Evolutionary conservation across 148 eudicot species (phyloP), one percentile per base, ranked within the genome.

Genomic region (Pouteria glomerata): DNA sequence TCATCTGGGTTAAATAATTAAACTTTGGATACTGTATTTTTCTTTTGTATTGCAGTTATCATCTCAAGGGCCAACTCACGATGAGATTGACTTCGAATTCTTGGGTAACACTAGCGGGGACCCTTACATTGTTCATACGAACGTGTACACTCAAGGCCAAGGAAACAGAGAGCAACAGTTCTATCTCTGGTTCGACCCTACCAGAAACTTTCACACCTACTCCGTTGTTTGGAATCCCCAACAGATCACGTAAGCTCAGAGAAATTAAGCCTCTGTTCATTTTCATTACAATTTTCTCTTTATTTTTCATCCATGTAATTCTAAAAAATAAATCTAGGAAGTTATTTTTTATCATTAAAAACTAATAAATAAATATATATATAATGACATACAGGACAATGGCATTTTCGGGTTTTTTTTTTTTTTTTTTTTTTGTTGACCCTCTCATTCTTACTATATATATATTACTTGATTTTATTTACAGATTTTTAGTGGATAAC

Each of bases 141-240:
- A 85, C 64, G 89, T 85, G 52, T 85, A 77, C 51, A 76, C 84
- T 35, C 86, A 85, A 76, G 89, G 88, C 12, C 80, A 82, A 71
- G 89, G 89, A 1, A 70, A 70, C 15, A 70, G 89, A 27, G 84
- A 85, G 48, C 86, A 85, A 47, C 89, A 85, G 48, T 85, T 85
- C 72, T 75, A 80, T 44, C 82, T 85, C 4, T 85, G 89, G 89
- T 85, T 85, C 59, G 86, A 85, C 76, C 89, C 89, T 2, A 82
- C 84, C 1, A 76, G 31, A 47, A 80, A 82, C 70, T 85, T 82
- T 70, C 89, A 85, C 82, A 80, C 84, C 39, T 85, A 85, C 56
- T 77, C 89, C 75, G 33, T 85, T 24, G 64, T 82, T 51, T 85
- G 89, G 89, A 82, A 73, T 29, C 57, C 81, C 42, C 76, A 55